Evolutionary conservation across 257 asterid species (phyloP), one percentile per base, ranked within the genome.

Genomic region (Solanum bulbocastanum): DNA sequence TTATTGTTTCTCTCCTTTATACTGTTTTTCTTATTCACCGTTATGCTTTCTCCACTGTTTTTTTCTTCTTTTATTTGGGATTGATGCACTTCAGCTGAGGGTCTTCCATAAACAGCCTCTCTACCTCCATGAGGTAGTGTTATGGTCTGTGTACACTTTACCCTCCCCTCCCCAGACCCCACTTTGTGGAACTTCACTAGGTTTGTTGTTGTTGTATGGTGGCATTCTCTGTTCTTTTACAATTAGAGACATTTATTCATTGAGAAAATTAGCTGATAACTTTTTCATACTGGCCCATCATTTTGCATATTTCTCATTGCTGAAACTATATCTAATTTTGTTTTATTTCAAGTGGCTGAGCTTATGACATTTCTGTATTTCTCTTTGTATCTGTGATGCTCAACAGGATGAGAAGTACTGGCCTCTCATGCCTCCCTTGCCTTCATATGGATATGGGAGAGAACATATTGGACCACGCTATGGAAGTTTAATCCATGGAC

Each of bases 391-490:
- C 8, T 73, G 30, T 23, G 58, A 40, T 87, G 20, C 74, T 85
- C 13, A 81, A 86, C 87, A 95, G 98, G 93, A 95, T 89, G 96
- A 94, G 88, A 93, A 90, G 68, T 90, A 93, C 86, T 95, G 98
- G 98, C 96, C 94, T 88, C 93, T 95, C 56, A 86, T 95, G 98
- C 97, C 98, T 88, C 97, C 97, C 68, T 88, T 95, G 93, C 97
- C 98, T 72, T 95, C 97, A 25, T 94, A 94, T 90, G 98, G 98
- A 37, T 88, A 92, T 60, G 98, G 97, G 72, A 93, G 98, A 88
- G 98, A 95, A 88, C 97, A 92, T 88, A 94, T 91, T 58, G 96
- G 98, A 83, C 97, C 95, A 85, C 91, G 98, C 75, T 94, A 94
- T 87, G 98, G 98, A 75, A 95, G 98, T 90, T 89, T 95, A 86